Base-by-base conservation (phyloP, 805 yeast species). In the Tetrapisispora namnaoensis region DNA sequence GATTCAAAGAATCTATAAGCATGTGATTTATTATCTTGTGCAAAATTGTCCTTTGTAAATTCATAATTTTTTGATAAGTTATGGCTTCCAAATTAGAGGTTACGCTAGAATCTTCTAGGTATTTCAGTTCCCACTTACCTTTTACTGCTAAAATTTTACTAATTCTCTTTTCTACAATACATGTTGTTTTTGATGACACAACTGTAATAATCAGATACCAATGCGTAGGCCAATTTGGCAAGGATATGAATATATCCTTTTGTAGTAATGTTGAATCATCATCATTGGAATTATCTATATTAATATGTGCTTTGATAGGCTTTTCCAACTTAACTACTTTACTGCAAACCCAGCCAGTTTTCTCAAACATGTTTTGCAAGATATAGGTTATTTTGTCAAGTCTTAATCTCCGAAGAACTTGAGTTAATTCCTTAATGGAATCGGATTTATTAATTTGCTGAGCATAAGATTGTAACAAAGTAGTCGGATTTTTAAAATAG, bases 171-270 rank as follows among this genome's bases (percentile, higher is more conserved):
- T 65, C 66, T 30, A 66, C 57, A 13, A 62, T 49, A 43, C 68
- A 63, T 5, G 66, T 55, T 11, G 63, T 53, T 17, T 61, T 55
- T 1, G 69, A 63, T 4, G 67, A 62, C 8, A 65, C 55, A n/a
- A 63, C 57, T 2, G 67, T 59, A 22, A 65, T 51, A 14, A 66
- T 59, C 34, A 66, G 47, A 49, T 62, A 66, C 70, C 70, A 66
- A 48, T 63, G 62, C 7, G 59, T 55, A 8, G 69, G 69, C 70
- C 70, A 66, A 22, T 57, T 60, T 9, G 65, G 62, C 48, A 66
- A 46, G 36, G 64, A 58, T 9, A 65, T 58, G 44, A 63, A 65
- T 3, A 63, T 42, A 42, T 62, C 68, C 28, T 60, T 58, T 42
- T 60, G 61, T 45, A 61, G 50, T 2, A 62, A 42, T 9, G 37